Base-by-base conservation (phyloP, 2,329 filamentous ascomycete species). In the Hypoxylon rubiginosum region DNA sequence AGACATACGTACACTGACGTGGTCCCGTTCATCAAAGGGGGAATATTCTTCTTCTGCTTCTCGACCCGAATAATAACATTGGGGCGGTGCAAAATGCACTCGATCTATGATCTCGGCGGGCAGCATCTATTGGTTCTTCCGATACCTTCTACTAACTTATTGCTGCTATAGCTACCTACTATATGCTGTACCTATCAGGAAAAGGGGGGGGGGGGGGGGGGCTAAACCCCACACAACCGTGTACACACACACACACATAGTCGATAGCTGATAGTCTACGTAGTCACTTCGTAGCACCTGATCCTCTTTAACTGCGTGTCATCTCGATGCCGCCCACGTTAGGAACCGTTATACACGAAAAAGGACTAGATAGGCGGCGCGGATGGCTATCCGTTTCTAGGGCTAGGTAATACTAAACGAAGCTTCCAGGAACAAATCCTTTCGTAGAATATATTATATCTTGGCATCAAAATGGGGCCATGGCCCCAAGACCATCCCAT, bases 241-340 rank as follows among this genome's bases (percentile, higher is more conserved):
- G 21, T 28, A 41, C 53, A 50, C 43, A 50, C 28, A 50, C 43
- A 50, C 28, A 45, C 17, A 28, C 32, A 64, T 49, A 55, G 48
- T 41, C 39, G 15, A 17, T 41, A 39, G 28, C 32, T 13, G 10
- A 30, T 46, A 34, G 49, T 34, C 39, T 59, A 67, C 56, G 61
- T 64, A 70, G 57, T 57, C 55, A 48, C 59, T 59, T 63, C 62
- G 64, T 70, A 60, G 68, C 73, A 75, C 73, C 74, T 75, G 74
- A 75, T 73, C 72, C 68, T 73, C 17, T 39, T 71, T 66, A 63
- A 73, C 74, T 75, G 74, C 73, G 74, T 75, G 74, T 75, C 74
- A 75, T 75, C 72, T 71, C 71, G 68, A 73, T 70, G 26, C 49
- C 58, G 69, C 67, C 62, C 62, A 58, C 52, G 62, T 58, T 62